Evolutionary conservation across 208 protist species (phyloP).

Genomic region (Leishmania tarentolae): DNA sequence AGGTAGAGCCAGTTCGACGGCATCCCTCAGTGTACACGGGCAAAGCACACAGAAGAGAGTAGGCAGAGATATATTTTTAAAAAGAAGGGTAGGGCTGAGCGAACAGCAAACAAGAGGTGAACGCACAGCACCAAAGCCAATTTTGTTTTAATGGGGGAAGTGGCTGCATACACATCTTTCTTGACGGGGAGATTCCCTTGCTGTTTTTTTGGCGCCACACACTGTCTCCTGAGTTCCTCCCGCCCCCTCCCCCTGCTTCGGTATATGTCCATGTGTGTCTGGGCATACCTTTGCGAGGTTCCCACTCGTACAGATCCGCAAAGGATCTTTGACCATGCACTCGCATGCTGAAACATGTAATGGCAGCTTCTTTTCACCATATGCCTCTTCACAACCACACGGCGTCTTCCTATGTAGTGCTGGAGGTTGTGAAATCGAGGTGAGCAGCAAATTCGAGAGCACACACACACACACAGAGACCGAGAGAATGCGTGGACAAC

Average conservation of each 20-base stretch:
- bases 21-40: not conserved
- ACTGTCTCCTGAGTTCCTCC: not conserved
- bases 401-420: not conserved
- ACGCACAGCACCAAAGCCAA: not conserved
- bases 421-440: not conserved
- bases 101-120: not conserved
- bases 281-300: too few relatives aligned
- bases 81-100: not conserved
- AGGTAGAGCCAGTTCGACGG: not conserved
- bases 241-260: too few relatives aligned
- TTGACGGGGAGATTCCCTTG: not conserved
- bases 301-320: not conserved
- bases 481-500: not conserved
- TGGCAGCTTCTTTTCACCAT: not conserved
- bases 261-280: not conserved
- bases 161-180: not conserved
- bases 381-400: not conserved
- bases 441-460: not conserved
- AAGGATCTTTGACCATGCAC: too few relatives aligned
- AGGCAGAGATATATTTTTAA: not conserved
- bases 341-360: not conserved
- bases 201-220: not conserved
- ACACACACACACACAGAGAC: not conserved
- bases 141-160: not conserved
- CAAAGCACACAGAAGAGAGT: not conserved